Evolutionary conservation across 2,329 filamentous ascomycete genomes (phyloP).

Genomic region (Xylariomycetidae sp.): DNA sequence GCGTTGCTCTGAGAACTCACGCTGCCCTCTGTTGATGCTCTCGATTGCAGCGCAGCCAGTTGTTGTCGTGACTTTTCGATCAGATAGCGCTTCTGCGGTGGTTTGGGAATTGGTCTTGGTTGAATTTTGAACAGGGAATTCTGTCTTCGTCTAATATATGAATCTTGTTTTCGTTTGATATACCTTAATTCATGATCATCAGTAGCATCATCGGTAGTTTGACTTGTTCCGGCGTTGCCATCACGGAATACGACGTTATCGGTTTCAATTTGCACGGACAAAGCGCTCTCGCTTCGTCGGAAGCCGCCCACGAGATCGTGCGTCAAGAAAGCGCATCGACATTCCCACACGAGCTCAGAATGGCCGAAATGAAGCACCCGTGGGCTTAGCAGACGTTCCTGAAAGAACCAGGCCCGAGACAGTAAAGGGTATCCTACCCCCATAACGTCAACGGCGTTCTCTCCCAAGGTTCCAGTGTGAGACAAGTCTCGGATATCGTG

Average conservation of each 20-base stretch:
- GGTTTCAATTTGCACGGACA: too few species aligned
- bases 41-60: not conserved
- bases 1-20: not conserved
- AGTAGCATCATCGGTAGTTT: not conserved
- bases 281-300: not conserved
- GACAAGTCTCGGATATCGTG: too few species aligned
- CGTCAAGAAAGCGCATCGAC: not conserved
- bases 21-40: not conserved
- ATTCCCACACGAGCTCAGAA: not conserved
- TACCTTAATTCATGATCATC: not conserved
- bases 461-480: too few species aligned
- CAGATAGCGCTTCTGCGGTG: not conserved
- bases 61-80: not conserved
- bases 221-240: not conserved
- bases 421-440: too few species aligned
- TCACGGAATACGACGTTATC: not conserved
- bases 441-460: too few species aligned
- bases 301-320: not conserved
- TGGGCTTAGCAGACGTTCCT: too few species aligned
- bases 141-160: not conserved
- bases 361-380: too few species aligned
- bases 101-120: not conserved
- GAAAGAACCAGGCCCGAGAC: too few species aligned
- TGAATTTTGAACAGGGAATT: too few species aligned
- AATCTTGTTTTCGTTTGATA: not conserved